A percentile compares a stretch with the other conserved stretches of the same genome.
These are phyloP conservation scores for Phytophthora quininea DNA, from an alignment of 352 stramenopile genomes.

Conservation along the genomic window DNA sequence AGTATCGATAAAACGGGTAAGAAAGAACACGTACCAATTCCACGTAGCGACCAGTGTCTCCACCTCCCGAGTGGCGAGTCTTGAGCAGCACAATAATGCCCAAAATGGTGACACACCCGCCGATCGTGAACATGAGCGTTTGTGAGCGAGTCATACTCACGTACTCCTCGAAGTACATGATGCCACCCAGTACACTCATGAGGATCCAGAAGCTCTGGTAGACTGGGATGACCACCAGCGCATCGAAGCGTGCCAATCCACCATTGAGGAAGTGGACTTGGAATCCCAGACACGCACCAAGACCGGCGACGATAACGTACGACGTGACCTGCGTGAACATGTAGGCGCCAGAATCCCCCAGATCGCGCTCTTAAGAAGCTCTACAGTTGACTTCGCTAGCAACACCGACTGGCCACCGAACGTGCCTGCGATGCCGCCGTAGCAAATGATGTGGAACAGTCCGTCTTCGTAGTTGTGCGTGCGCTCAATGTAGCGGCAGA, in stretches of 20 bases:
- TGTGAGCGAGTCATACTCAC: conserved; percentile 80
- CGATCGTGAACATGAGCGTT: conserved; percentile 83
- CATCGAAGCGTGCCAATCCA: conserved; percentile 88
- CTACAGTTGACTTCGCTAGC: conserved; percentile 89
- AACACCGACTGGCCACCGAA: conserved; percentile 91
- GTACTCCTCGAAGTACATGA: conserved; percentile 94
- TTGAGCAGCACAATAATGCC: conserved; percentile 81
- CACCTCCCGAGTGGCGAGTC: conserved; percentile 48
- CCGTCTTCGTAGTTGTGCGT: conserved; percentile 72
- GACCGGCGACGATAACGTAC: conserved; percentile 79
- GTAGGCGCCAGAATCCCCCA: conserved; percentile 75
- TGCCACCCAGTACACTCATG: conserved; percentile 88
- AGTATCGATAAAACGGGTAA: neutral
- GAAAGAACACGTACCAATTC: conserved; percentile 61
- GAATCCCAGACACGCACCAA: conserved; percentile 72
- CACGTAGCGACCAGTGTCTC: conserved; percentile 53
- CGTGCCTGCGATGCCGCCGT: conserved; percentile 86
- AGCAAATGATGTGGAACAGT: conserved; percentile 87
- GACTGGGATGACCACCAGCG: conserved; percentile 89
- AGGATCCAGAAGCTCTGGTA: conserved; percentile 94
- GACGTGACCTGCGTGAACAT: conserved; percentile 81
- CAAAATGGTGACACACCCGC: conserved; percentile 74
- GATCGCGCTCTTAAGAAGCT: conserved; percentile 91
- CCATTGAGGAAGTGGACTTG: conserved; percentile 92
- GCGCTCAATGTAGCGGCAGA: conserved; percentile 75